Conservation (phyloP, 2,329 filamentous ascomycete genomes). For the Aspergillus niger region DNA sequence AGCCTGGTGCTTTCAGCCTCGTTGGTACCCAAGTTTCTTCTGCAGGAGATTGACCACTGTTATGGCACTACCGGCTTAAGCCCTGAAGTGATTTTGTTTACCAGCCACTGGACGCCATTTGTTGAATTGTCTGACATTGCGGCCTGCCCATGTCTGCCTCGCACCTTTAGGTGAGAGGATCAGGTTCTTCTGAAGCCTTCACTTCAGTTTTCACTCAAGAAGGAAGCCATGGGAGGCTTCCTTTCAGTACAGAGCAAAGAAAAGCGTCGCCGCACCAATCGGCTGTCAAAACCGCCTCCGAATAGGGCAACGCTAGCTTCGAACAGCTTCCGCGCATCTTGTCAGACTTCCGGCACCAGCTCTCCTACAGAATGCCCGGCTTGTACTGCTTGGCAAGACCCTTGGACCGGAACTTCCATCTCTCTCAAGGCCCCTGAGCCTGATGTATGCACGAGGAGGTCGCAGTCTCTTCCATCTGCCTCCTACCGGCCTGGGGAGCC, state of each 20-base stretch:
- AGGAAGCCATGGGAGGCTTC: conserved; percentile 38
- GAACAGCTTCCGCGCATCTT: conserved; percentile 17
- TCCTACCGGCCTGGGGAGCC: conserved; percentile 17
- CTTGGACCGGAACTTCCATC: conserved; percentile 34
- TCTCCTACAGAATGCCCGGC: conserved; percentile 18
- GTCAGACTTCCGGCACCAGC: conserved; percentile 9
- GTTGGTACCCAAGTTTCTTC: background rate
- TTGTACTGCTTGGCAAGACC: conserved; percentile 34
- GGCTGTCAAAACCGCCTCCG: conserved; percentile 41
- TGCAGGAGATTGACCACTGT: background rate
- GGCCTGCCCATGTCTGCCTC: background rate
- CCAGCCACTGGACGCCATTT: background rate
- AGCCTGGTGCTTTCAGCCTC: conserved; percentile 2
- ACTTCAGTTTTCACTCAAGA: background rate
- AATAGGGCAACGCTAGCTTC: conserved; percentile 24
- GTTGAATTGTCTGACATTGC: background rate
- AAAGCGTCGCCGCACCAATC: conserved; percentile 37
- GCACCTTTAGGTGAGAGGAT: background rate
- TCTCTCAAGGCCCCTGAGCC: conserved; percentile 19
- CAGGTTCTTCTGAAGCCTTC: conserved; percentile 2
- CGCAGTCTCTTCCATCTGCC: conserved; percentile 27
- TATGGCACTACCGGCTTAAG: background rate
- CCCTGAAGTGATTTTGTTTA: background rate
- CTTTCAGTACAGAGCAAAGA: conserved; percentile 36
- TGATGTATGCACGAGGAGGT: conserved; percentile 14